Base-by-base conservation (phyloP, 768 basidiomycete genomes). In the Auricularia auricula-judae region DNA sequence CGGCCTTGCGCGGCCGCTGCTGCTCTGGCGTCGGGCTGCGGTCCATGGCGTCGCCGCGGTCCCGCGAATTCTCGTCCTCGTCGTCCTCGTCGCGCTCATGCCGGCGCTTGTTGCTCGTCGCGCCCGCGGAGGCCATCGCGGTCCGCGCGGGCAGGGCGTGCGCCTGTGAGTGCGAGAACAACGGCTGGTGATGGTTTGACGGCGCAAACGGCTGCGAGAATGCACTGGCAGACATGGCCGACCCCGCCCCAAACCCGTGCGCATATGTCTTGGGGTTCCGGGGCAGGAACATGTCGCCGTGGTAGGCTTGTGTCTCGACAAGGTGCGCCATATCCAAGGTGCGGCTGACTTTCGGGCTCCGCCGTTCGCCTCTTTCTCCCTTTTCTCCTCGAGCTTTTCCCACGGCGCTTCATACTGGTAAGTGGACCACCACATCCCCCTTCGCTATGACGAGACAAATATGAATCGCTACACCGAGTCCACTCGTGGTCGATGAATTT, bases 391-490 rank as follows among this genome's bases (percentile, higher is more conserved):
- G 51, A 21, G 21, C 56, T 21, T 63, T 59, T 44, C 34, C 61
- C 29, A 62, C 35, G 60, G 64, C 34, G 56, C 61, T 65, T 67
- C 43, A 60, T 72, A 53, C 59, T 62, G 67, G 77, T 76, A 74
- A 80, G 77, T 74, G 12, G 47, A 51, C 47, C 47, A 51, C 47
- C 18, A 16, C 14, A 10, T 21, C 47, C 47, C 71, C 70, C 53
- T 36, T 64, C 42, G 65, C 66, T 63, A 71, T 82, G 89, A 91
- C 80, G 89, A 91, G 73, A 72, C 77, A 73, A 75, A 68, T 62
- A 78, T 76, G 88, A 89, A 91, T 91, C 89, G 88, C 88, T 91
- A 91, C 89, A 84, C 89, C 73, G 89, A 91, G 84, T 85, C 84
- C 73, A 67, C 63, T 18, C 47, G 29, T 65, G 76, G 88, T 83